Conservation (phyloP, 169 alveolate species). For the Besnoitia besnoiti region DNA sequence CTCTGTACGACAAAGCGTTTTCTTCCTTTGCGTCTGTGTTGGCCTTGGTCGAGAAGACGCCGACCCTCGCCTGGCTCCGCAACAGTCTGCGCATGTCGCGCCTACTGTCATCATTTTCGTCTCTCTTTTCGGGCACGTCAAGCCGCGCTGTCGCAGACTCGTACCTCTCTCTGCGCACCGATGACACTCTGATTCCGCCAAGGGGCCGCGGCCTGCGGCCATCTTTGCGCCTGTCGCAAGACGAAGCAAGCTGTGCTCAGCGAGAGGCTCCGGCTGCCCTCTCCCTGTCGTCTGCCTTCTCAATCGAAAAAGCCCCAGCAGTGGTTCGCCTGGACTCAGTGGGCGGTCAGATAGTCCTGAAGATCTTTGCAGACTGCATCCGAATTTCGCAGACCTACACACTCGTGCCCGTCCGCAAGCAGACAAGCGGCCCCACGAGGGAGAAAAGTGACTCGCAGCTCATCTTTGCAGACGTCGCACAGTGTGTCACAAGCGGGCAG, state of each 20-base stretch:
- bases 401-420: not conserved
- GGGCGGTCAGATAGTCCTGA: not conserved
- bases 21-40: not conserved
- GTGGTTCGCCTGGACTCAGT: not conserved
- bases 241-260: not conserved
- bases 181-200: not conserved
- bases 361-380: not conserved
- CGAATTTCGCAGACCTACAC: not conserved
- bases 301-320: not conserved
- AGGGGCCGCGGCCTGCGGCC: not conserved
- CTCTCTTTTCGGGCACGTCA: no score
- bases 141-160: not conserved
- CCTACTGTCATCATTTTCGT: not conserved
- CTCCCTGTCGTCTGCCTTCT: no score
- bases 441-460: not conserved
- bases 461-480: not conserved
- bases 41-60: not conserved
- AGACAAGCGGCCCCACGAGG: not conserved
- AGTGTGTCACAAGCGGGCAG: not conserved
- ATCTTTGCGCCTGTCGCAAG: not conserved
- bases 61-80: not conserved
- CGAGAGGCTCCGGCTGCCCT: not conserved
- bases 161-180: constrained; percentile 23
- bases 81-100: not conserved
- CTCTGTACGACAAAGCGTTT: not conserved